phyloP scores from a whole-genome alignment of 1,284 basidiomycete genomes.

The Phaffia rhodozyma region DNA sequence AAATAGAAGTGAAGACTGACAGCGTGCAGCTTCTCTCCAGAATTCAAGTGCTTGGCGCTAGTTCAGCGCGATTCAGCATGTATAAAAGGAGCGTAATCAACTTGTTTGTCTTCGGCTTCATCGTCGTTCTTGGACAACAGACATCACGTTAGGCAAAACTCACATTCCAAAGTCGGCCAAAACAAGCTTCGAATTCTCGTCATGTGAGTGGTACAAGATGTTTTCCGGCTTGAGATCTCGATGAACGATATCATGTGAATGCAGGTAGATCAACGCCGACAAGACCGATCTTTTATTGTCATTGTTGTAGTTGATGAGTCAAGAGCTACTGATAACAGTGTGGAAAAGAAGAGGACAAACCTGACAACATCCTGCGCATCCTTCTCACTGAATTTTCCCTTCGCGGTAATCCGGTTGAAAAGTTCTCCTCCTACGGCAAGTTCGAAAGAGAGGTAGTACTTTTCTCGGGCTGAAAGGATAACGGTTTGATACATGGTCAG shows the following conservation, averaged over 20 bases:
- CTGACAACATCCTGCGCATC: constrained; percentile 64
- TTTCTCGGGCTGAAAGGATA: constrained; percentile 10
- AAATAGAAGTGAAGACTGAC: constrained; percentile 30
- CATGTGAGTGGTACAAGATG: constrained; percentile 55
- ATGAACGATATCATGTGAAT: constrained; percentile 79
- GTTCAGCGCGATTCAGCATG: background rate
- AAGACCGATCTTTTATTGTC: constrained; percentile 52
- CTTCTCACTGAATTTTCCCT: constrained; percentile 78
- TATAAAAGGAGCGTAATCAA: constrained; percentile 9
- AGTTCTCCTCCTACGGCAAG: constrained; percentile 79
- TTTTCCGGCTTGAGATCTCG: constrained; percentile 93
- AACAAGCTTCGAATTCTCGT: constrained; percentile 57
- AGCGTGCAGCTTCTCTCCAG: constrained; percentile 58
- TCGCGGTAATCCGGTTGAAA: constrained; percentile 67
- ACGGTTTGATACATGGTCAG: background rate
- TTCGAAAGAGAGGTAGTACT: constrained; percentile 80
- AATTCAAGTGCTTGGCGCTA: constrained; percentile 74
- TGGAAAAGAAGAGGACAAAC: constrained; percentile 35
- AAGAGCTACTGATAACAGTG: background rate
- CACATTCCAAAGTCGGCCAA: constrained; percentile 96
- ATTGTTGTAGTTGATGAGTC: background rate
- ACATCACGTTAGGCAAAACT: constrained; percentile 24
- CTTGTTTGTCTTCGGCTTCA: background rate
- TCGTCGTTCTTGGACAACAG: constrained; percentile 18
- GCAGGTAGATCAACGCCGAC: constrained; percentile 66